phyloP scores from a whole-genome alignment of 208 protist species.

The Trypanosomatidae sp. region DNA sequence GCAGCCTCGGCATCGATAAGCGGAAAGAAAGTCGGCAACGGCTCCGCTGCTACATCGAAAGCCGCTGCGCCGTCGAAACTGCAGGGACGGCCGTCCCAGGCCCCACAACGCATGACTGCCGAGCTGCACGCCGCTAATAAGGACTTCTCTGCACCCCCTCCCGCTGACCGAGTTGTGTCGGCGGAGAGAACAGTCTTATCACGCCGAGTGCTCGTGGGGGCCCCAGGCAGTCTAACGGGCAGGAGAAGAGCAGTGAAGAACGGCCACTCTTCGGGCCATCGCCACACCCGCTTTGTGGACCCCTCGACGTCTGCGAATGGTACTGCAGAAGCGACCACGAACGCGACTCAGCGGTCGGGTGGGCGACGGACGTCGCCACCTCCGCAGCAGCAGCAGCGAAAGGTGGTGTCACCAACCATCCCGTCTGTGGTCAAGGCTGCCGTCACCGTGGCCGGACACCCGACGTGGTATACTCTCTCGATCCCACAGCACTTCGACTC shows the following conservation, averaged over 20 bases:
- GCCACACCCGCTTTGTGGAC: constrained; percentile 6
- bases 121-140: not conserved
- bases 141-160: not conserved
- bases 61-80: not conserved
- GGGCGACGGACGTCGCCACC: not conserved
- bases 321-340: not conserved
- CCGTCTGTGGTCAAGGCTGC: constrained; percentile 1
- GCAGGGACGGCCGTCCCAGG: constrained; percentile 4
- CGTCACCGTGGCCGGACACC: constrained; percentile 1
- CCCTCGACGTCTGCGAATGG: not conserved
- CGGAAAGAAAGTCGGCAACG: not conserved
- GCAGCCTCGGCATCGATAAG: not conserved
- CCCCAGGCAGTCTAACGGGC: not conserved
- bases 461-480: constrained; percentile 1
- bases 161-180: not conserved
- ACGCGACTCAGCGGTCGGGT: not conserved
- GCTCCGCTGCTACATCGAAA: not conserved
- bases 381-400: not conserved
- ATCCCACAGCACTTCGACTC: constrained; percentile 3
- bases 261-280: not conserved
- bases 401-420: not conserved
- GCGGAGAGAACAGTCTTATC: not conserved
- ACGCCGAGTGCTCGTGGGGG: constrained; percentile 5
- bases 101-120: not conserved
- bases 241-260: not conserved